Percentiles rank a stretch among this genome's conserved stretches.
Evolutionary conservation across 495 filamentous ascomycete genomes (phyloP).

Genomic region (Bathelium albidoporum): DNA sequence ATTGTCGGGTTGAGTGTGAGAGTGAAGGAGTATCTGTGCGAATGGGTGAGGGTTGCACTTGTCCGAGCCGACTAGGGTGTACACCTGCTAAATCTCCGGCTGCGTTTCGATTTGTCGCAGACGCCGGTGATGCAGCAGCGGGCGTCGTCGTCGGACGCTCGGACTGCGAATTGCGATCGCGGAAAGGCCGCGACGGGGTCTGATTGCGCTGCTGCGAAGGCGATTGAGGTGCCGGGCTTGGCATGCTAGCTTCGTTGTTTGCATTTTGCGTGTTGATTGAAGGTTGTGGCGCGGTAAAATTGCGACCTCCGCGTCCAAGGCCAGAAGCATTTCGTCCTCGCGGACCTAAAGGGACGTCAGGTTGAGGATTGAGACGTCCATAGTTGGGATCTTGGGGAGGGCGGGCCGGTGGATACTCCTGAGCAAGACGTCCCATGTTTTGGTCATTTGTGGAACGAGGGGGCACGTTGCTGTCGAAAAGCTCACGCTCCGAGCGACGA

Average conservation of each 20-base stretch:
- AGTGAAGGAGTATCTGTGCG: slow-evolving; percentile 18
- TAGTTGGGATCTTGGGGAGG: slow-evolving; percentile 30
- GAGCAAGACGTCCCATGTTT: slow-evolving; percentile 19
- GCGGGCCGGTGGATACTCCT: slow-evolving; percentile 21
- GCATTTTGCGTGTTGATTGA: slow-evolving; percentile 12
- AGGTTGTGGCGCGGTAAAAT: slow-evolving; percentile 24
- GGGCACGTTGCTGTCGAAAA: slow-evolving; percentile 17
- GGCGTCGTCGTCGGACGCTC: slow-evolving; percentile 15
- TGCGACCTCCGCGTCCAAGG: slow-evolving; percentile 32
- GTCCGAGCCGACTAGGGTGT: slow-evolving; percentile 26
- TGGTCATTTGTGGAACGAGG: slow-evolving; percentile 15
- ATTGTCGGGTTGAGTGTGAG: background rate
- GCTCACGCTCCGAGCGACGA: slow-evolving; percentile 17
- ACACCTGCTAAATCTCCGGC: slow-evolving; percentile 15
- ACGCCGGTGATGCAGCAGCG: slow-evolving; percentile 12
- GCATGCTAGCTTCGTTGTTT: slow-evolving; percentile 5
- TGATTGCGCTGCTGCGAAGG: slow-evolving; percentile 9
- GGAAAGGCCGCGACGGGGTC: background rate
- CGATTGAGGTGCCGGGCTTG: slow-evolving; percentile 10
- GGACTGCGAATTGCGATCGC: slow-evolving; percentile 8
- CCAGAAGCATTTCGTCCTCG: slow-evolving; percentile 37
- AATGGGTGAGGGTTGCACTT: slow-evolving; percentile 15
- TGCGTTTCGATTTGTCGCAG: slow-evolving; percentile 10
- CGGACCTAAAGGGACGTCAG: slow-evolving; percentile 63
- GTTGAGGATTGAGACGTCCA: slow-evolving; percentile 35